Percentiles rank a stretch among this genome's conserved stretches.
Evolutionary conservation across 768 basidiomycete genomes (phyloP).

Genomic region (Epithele typhae): DNA sequence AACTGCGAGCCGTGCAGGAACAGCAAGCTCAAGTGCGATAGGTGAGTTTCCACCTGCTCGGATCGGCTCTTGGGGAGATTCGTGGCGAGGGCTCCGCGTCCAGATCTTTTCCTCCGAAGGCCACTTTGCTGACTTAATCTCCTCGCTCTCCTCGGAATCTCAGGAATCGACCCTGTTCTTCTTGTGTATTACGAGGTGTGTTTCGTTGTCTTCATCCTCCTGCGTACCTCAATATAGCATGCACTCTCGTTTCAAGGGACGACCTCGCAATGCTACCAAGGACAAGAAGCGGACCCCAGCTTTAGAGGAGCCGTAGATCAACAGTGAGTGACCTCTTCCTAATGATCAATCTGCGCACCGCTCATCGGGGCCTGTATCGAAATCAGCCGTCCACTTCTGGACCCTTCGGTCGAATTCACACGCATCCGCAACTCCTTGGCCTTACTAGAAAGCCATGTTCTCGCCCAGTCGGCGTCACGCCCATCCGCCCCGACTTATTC

Average conservation of each 20-base stretch:
- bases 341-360: conserved; percentile 4
- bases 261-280: conserved; percentile 76
- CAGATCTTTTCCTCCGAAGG: conserved; percentile 7
- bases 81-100: not conserved
- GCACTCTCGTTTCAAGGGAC: conserved; percentile 50
- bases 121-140: conserved; percentile 14
- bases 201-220: conserved; percentile 9
- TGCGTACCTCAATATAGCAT: conserved; percentile 3
- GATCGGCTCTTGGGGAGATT: conserved; percentile 1
- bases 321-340: conserved; percentile 33
- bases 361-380: too few species aligned
- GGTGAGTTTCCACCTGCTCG: conserved; percentile 37
- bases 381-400: conserved; percentile 35
- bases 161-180: conserved; percentile 86
- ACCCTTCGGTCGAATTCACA: conserved; percentile 64
- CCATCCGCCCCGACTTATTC: conserved; percentile 17
- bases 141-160: conserved; percentile 13
- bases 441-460: conserved; percentile 60
- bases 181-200: conserved; percentile 77
- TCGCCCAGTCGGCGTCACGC: conserved; percentile 28
- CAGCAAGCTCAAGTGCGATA: conserved; percentile 87
- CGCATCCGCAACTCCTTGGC: conserved; percentile 64
- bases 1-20: conserved; percentile 87
- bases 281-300: conserved; percentile 51
- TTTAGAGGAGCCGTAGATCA: conserved; percentile 51